Percentiles rank a stretch among this genome's conserved stretches.
phyloP scores from a whole-genome alignment of 108 stramenopile species.

The Skeletonema potamos region DNA sequence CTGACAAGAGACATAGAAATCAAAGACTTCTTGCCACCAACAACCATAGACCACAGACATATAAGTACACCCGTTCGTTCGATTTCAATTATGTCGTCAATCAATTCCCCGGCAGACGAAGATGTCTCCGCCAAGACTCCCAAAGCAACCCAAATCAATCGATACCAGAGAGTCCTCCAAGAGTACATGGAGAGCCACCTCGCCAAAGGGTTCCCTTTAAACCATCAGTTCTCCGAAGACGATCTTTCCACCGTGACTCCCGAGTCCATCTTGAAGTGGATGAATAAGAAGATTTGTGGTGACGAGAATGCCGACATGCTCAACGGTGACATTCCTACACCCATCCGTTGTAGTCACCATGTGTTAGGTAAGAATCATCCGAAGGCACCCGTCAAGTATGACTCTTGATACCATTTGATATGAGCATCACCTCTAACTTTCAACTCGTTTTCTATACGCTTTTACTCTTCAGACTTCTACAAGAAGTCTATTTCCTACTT shows the following conservation, averaged over 20 bases:
- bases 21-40: background rate
- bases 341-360: background rate
- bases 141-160: background rate
- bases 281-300: conserved; percentile 1
- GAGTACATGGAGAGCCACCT: background rate
- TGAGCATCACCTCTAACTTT: background rate
- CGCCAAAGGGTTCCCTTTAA: background rate
- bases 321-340: background rate
- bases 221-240: background rate
- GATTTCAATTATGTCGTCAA: background rate
- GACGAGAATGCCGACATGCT: background rate
- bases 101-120: background rate
- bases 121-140: background rate
- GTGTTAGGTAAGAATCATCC: background rate
- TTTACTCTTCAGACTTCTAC: background rate
- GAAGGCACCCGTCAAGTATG: background rate
- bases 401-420: background rate
- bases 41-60: background rate
- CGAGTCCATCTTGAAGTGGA: background rate
- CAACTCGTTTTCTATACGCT: background rate
- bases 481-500: conserved; percentile 13
- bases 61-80: too few species aligned
- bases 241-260: background rate
- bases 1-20: too few species aligned
- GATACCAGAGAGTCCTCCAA: background rate